Percentiles rank a stretch among this genome's conserved stretches.
These are phyloP conservation scores for Glutinoglossum americanum DNA, from an alignment of 495 filamentous ascomycete genomes.

Conservation along the genomic window DNA sequence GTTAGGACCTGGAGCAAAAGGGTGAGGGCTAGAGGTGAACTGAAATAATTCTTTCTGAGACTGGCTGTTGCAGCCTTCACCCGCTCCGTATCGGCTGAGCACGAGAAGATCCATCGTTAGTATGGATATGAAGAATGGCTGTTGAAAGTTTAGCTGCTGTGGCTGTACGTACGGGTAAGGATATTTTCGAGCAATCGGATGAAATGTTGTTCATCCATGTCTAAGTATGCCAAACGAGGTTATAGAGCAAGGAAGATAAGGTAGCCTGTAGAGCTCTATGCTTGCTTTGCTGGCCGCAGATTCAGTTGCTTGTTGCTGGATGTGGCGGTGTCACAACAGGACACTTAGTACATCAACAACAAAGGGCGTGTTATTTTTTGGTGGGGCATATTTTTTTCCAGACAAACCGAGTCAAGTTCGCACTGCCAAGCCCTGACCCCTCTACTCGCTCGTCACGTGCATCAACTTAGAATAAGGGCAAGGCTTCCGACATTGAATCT, in stretches of 20 bases:
- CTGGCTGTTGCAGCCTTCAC: conserved; percentile 80
- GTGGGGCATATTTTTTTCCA: too few species aligned
- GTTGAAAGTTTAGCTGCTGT: conserved; percentile 3
- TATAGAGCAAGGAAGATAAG: neutral
- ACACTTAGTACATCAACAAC: too few species aligned
- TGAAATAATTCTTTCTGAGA: conserved; percentile 80
- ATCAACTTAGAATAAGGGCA: too few species aligned
- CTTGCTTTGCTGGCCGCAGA: neutral
- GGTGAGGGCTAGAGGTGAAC: conserved; percentile 58
- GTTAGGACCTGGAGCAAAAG: conserved; percentile 70
- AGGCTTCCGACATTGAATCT: too few species aligned
- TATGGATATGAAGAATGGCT: neutral
- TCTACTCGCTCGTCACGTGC: too few species aligned
- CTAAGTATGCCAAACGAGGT: neutral
- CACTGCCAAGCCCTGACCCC: too few species aligned
- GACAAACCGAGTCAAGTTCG: too few species aligned
- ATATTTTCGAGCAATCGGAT: conserved; percentile 23
- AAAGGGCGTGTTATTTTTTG: too few species aligned
- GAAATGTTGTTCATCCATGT: conserved; percentile 26
- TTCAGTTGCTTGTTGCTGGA: neutral
- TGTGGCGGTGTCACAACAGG: neutral
- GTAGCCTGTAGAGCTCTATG: neutral
- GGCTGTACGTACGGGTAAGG: conserved; percentile 18
- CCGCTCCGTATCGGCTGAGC: conserved; percentile 47
- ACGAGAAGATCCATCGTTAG: neutral